Percentiles rank a stretch among this genome's conserved stretches.
These are phyloP conservation scores for Lactuca saligna DNA, from an alignment of 129 eudicot species.

Conservation along the genomic window DNA sequence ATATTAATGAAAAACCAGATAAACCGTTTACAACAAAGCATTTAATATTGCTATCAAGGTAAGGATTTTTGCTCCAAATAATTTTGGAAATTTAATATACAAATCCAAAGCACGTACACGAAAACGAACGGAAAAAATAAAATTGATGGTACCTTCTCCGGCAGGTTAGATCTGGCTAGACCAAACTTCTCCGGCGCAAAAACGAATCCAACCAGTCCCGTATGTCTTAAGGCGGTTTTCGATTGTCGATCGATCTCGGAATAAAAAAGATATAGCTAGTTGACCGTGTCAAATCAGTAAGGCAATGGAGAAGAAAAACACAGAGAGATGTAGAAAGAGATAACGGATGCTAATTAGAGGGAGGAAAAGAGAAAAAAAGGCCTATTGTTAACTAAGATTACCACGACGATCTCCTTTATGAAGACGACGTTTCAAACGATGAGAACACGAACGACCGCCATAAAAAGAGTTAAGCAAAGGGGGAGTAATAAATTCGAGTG, in stretches of 20 bases:
- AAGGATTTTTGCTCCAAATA: neutral
- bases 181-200: slow-evolving; percentile 13
- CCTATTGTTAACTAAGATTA: slow-evolving; percentile 81
- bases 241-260: slow-evolving; percentile 22
- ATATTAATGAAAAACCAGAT: neutral
- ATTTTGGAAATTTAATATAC: neutral
- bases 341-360: slow-evolving; percentile 6
- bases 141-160: slow-evolving; percentile 12
- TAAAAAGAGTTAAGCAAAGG: slow-evolving; percentile 42
- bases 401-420: slow-evolving; percentile 95
- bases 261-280: slow-evolving; percentile 12
- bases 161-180: slow-evolving; percentile 20
- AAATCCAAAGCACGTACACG: slow-evolving; percentile 12
- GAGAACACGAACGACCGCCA: slow-evolving; percentile 58
- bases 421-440: slow-evolving; percentile 84
- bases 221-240: slow-evolving; percentile 14
- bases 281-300: slow-evolving; percentile 25
- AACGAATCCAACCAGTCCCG: slow-evolving; percentile 22
- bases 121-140: neutral
- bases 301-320: slow-evolving; percentile 6
- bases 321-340: slow-evolving; percentile 23
- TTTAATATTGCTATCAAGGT: neutral
- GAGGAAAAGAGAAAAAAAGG: neutral
- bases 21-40: neutral
- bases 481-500: slow-evolving; percentile 37